Evolutionary conservation across 441 rosid genomes (phyloP).

Genomic region (Eutrema salsugineum): DNA sequence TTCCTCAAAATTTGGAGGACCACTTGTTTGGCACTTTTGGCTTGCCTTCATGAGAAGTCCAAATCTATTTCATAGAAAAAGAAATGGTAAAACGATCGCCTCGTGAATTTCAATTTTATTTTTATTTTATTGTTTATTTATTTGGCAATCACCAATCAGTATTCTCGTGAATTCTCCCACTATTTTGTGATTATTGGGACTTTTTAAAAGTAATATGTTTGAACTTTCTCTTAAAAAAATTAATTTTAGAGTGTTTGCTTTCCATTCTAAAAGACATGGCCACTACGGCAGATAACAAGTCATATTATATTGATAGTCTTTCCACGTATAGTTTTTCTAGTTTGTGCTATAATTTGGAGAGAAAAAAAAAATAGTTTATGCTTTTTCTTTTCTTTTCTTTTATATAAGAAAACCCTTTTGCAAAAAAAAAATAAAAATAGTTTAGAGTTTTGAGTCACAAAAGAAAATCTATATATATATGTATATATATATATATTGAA

Average conservation of each 20-base stretch:
- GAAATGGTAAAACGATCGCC: slow-evolving; percentile 4
- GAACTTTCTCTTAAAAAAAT: not conserved
- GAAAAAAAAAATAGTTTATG: too few relatives aligned
- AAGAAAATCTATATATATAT: not conserved
- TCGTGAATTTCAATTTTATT: slow-evolving; percentile 3
- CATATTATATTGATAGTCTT: not conserved
- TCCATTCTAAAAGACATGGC: not conserved
- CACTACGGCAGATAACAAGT: not conserved
- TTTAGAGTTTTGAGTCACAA: not conserved
- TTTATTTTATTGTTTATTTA: not conserved
- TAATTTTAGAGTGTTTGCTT: not conserved
- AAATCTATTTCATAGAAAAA: slow-evolving; percentile 23
- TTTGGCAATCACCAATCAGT: not conserved
- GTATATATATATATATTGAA: not conserved
- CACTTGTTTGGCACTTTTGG: slow-evolving; percentile 22
- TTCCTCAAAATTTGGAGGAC: slow-evolving; percentile 18
- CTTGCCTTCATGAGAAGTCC: slow-evolving; percentile 22
- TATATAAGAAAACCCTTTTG: too few relatives aligned
- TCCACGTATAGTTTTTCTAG: not conserved
- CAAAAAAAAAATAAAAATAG: too few relatives aligned
- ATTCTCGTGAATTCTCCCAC: slow-evolving; percentile 29
- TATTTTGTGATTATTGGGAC: not conserved
- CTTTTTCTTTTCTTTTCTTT: too few relatives aligned
- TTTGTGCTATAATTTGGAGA: not conserved
- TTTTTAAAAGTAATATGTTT: slow-evolving; percentile 4